A percentile compares a stretch with the other conserved stretches of the same genome.
These are phyloP conservation scores for Globisporangium nunn DNA, from an alignment of 352 stramenopile genomes.

Conservation along the genomic window DNA sequence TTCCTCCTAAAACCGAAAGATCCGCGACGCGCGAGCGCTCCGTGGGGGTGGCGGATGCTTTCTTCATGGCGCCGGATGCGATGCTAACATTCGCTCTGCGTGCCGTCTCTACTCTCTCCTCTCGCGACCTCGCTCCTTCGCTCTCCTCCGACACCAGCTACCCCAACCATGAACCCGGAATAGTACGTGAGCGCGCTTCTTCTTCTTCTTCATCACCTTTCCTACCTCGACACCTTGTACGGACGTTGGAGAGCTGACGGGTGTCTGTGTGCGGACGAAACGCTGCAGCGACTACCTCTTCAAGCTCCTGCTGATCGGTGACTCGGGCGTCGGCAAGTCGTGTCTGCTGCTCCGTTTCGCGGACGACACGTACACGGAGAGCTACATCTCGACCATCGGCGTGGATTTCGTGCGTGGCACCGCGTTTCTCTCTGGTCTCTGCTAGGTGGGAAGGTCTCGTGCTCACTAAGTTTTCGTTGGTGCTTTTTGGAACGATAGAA, in stretches of 20 bases:
- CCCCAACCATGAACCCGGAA: constrained; percentile 90
- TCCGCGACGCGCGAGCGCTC: too few species aligned
- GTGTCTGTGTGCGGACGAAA: not conserved
- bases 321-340: constrained; percentile 97
- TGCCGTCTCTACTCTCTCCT: not conserved
- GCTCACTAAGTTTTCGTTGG: not conserved
- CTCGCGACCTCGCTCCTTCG: not conserved
- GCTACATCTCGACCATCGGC: constrained; percentile 99
- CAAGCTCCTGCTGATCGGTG: constrained; percentile 97
- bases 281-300: constrained; percentile 95
- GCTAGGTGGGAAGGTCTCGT: constrained; percentile 1
- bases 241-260: not conserved
- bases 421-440: not conserved
- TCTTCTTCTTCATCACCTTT: not conserved
- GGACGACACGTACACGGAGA: constrained; percentile 99
- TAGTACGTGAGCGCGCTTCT: constrained; percentile 59
- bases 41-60: too few species aligned
- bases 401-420: constrained; percentile 96
- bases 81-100: not conserved
- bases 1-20: too few species aligned
- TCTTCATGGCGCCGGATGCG: too few species aligned
- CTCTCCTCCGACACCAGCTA: constrained; percentile 3
- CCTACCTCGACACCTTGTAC: too few species aligned
- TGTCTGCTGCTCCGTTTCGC: constrained; percentile 98
- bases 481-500: constrained; percentile 52